phyloP scores from a whole-genome alignment of 768 basidiomycete species.

The Termitomyces sp. region DNA sequence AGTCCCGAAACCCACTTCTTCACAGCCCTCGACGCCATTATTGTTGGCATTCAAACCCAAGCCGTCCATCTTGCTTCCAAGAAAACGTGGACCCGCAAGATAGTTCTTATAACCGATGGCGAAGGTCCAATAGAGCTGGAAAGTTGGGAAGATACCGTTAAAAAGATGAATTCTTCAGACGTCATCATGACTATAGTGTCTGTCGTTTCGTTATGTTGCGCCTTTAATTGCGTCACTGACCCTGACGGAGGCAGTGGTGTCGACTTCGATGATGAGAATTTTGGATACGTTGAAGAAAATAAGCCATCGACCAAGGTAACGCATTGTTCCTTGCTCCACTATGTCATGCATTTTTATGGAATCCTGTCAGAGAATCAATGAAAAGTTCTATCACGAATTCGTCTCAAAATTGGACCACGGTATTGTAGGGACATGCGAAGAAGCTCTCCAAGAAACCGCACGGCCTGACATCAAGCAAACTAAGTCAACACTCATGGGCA shows the following conservation, averaged over 20 bases:
- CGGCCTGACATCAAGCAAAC: slow-evolving; percentile 63
- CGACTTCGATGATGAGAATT: slow-evolving; percentile 78
- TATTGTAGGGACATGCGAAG: slow-evolving; percentile 59
- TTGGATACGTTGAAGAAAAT: slow-evolving; percentile 57
- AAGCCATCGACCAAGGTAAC: slow-evolving; percentile 74
- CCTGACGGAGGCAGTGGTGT: slow-evolving; percentile 58
- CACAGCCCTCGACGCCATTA: slow-evolving; percentile 80
- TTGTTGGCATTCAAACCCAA: slow-evolving; percentile 85
- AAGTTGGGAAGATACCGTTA: slow-evolving; percentile 68
- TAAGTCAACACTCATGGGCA: slow-evolving; percentile 64
- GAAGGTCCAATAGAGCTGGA: slow-evolving; percentile 69
- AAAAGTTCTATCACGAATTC: slow-evolving; percentile 62
- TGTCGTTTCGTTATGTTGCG: slow-evolving; percentile 12
- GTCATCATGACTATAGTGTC: slow-evolving; percentile 73
- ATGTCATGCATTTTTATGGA: background rate
- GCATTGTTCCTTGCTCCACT: background rate
- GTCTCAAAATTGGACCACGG: slow-evolving; percentile 40
- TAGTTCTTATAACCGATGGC: slow-evolving; percentile 84
- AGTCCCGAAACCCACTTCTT: background rate
- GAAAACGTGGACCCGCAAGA: slow-evolving; percentile 81
- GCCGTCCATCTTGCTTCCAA: slow-evolving; percentile 62
- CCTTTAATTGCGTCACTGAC: background rate
- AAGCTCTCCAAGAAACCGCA: slow-evolving; percentile 58
- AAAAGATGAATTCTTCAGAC: slow-evolving; percentile 58
- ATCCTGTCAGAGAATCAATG: slow-evolving; percentile 58